Evolutionary conservation across 306 rosid species (phyloP).

Genomic region (Sindora glabra): DNA sequence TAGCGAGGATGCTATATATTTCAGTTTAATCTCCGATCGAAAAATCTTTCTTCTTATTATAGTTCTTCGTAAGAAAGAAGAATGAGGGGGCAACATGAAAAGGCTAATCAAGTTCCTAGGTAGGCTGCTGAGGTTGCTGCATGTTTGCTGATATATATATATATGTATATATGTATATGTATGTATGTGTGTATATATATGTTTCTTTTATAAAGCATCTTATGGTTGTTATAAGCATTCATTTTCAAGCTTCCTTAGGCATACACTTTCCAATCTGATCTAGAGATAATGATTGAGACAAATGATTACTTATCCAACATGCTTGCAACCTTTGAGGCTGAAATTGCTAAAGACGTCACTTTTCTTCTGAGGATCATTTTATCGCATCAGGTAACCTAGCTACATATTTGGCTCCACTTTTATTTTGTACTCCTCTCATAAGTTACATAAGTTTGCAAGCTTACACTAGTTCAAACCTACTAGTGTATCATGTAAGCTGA

Average conservation of each 20-base stretch:
- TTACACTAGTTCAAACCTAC: background rate
- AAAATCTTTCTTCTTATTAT: background rate
- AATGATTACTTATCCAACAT: slow-evolving; percentile 19
- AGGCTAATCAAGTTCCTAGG: background rate
- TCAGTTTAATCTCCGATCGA: background rate
- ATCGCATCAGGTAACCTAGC: background rate
- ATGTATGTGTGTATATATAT: too few species aligned
- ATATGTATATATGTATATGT: too few species aligned
- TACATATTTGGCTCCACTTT: background rate
- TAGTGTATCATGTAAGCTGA: background rate
- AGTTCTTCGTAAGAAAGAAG: background rate
- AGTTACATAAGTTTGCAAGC: slow-evolving; percentile 3
- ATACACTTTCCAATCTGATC: background rate
- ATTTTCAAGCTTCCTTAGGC: slow-evolving; percentile 19
- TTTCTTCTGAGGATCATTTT: background rate
- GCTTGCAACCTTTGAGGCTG: slow-evolving; percentile 32
- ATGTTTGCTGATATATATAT: too few species aligned
- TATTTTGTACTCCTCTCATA: slow-evolving; percentile 7
- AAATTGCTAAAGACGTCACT: slow-evolving; percentile 2
- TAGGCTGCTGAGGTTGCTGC: background rate
- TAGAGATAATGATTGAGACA: background rate
- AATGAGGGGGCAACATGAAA: background rate
- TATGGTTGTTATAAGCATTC: slow-evolving; percentile 11
- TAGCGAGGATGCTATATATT: background rate
- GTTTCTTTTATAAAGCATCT: slow-evolving; percentile 17